Evolutionary conservation across 495 filamentous ascomycete species (phyloP), one percentile per base, ranked within the genome.

Genomic region (Diplogelasinospora grovesii): DNA sequence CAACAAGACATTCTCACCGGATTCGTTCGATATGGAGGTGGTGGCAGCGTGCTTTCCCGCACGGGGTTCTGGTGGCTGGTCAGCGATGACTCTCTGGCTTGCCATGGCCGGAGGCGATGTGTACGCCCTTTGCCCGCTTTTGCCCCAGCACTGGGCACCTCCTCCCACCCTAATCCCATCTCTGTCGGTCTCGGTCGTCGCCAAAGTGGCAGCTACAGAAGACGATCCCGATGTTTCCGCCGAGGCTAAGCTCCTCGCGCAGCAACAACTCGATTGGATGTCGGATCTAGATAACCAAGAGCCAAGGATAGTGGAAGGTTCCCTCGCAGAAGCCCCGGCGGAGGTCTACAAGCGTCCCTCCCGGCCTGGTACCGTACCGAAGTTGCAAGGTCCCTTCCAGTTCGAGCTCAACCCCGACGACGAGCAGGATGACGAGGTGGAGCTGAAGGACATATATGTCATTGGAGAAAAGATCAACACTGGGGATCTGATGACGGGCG

Each of bases 41-140:
- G 86, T 84, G 9, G 80, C 87, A 4, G 85, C 89, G 27, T 85
- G 79, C 52, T 94, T 95, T 61, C 83, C 82, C 0, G 79, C 79
- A 14, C 78, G 66, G 38, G 82, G 79, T 21, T 85, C 89, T 36
- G 78, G 85, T 50, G 82, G 81, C 21, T 95, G 89, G 89, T 82
- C 85, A 5, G 71, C 85, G 10, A 94, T 92, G 86, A 93, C 89
- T 2, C 65, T 95, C 13, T 95, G 87, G 87, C 64, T 94, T 30
- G 87, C 85, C 11, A 95, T 94, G 86, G 72, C 69, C 23, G 82
- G 84, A 19, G 89, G 89, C 4, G 88, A 93, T 50, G 74, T 95
- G 6, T 95, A 95, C 49, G 85, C 86, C 6, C 64, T 95, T n/a
- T 94, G 89, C 57, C 89, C 89, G 8, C 71, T 95, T 4, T 63